Evolutionary conservation across 768 basidiomycete species (phyloP).

Genomic region (Paxillus rubicundulus): DNA sequence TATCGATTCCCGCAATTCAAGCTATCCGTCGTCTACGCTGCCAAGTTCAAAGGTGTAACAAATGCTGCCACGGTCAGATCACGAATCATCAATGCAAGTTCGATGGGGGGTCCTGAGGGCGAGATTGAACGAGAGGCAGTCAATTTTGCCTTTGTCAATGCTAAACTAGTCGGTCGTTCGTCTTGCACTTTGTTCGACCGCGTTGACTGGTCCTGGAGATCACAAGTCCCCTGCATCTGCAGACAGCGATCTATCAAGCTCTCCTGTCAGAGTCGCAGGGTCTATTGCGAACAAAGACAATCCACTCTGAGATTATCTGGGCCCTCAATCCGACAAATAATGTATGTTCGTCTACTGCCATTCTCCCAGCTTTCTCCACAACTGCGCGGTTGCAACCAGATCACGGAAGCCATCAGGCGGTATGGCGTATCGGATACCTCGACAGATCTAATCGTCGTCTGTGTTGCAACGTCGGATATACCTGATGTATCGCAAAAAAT

Average conservation of each 20-base stretch:
- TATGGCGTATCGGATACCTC: conserved; percentile 78
- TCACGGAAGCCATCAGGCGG: conserved; percentile 81
- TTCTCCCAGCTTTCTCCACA: background rate
- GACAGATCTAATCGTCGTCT: conserved; percentile 67
- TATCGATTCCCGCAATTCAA: conserved; percentile 55
- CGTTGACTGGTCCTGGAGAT: conserved; percentile 43
- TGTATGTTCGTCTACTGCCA: conserved; percentile 37
- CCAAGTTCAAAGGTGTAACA: conserved; percentile 62
- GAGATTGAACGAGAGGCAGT: conserved; percentile 71
- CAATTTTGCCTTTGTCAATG: conserved; percentile 91
- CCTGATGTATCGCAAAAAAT: conserved; percentile 51
- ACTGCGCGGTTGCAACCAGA: conserved; percentile 44
- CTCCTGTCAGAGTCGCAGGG: conserved; percentile 63
- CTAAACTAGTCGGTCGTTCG: conserved; percentile 60
- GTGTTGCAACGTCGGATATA: conserved; percentile 47
- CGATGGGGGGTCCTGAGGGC: conserved; percentile 55
- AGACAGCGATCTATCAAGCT: conserved; percentile 82
- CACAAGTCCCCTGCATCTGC: conserved; percentile 74
- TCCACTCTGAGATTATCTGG: conserved; percentile 93
- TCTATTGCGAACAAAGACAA: conserved; percentile 72
- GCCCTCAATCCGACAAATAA: conserved; percentile 85
- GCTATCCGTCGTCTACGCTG: conserved; percentile 49
- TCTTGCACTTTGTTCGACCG: conserved; percentile 8
- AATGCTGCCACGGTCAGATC: conserved; percentile 61
- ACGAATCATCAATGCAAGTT: conserved; percentile 71